Evolutionary conservation across 768 basidiomycete species (phyloP).

Genomic region (Lactarius vividus): DNA sequence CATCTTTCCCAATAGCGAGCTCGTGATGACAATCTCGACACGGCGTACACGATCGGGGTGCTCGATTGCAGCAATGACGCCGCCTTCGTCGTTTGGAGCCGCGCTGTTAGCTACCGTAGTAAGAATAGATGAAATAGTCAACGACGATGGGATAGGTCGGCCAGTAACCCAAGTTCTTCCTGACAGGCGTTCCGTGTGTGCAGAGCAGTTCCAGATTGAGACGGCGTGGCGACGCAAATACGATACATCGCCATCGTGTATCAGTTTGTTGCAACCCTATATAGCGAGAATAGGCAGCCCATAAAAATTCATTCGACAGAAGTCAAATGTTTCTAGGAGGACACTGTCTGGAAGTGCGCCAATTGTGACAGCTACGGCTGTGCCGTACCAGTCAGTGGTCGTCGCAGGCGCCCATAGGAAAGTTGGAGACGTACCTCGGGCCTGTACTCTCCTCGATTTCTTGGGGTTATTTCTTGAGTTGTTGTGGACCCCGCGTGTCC

Average conservation of each 20-base stretch:
- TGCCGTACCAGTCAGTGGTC: too few species aligned
- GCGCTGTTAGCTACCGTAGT: too few species aligned
- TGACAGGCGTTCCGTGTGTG: not conserved
- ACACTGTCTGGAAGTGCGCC: not conserved
- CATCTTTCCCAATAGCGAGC: not conserved
- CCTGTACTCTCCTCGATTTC: too few species aligned
- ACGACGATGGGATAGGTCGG: too few species aligned
- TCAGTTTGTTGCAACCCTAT: not conserved
- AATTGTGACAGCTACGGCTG: too few species aligned
- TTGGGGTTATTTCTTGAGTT: too few species aligned
- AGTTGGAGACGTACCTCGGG: too few species aligned
- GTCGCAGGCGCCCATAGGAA: too few species aligned
- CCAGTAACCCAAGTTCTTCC: not conserved
- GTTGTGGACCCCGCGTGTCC: too few species aligned
- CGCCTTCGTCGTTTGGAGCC: not conserved
- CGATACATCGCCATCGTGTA: not conserved
- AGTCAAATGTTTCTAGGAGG: conserved; percentile 10
- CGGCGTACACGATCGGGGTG: not conserved
- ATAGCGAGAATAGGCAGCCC: not conserved
- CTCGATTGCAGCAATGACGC: not conserved
- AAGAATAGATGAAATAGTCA: too few species aligned
- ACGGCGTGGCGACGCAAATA: not conserved
- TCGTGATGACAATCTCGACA: not conserved
- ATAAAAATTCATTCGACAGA: not conserved
- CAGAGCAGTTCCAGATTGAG: conserved; percentile 2